phyloP scores from a whole-genome alignment of 495 filamentous ascomycete species.

The Penicillium silybi region DNA sequence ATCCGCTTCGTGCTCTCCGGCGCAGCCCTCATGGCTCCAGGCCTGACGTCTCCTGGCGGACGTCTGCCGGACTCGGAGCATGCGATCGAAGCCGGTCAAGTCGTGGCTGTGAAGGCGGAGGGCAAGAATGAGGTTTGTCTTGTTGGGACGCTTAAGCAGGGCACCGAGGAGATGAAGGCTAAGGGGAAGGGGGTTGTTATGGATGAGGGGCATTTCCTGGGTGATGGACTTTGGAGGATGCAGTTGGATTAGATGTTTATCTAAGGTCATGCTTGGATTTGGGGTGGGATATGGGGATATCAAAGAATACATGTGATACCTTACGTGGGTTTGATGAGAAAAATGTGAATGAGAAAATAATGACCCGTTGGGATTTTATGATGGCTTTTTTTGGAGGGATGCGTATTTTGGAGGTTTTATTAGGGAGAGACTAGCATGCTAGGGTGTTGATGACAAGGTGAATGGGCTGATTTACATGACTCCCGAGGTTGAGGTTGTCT shows the following conservation, averaged over 20 bases:
- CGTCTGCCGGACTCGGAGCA: conserved; percentile 59
- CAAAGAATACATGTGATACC: too few relatives aligned
- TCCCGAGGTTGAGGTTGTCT: too few relatives aligned
- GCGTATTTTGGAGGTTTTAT: too few relatives aligned
- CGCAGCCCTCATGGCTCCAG: conserved; percentile 92
- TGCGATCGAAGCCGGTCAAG: conserved; percentile 64
- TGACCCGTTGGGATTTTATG: too few relatives aligned
- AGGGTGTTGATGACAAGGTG: too few relatives aligned
- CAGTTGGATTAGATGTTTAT: conserved; percentile 53
- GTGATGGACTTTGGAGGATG: conserved; percentile 90
- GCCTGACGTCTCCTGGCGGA: conserved; percentile 78
- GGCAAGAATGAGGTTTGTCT: conserved; percentile 90
- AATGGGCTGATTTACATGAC: too few relatives aligned
- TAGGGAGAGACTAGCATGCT: too few relatives aligned
- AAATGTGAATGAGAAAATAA: too few relatives aligned
- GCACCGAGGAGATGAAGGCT: conserved; percentile 87
- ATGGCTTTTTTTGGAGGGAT: too few relatives aligned
- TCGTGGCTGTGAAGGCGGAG: conserved; percentile 86
- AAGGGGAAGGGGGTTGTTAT: conserved; percentile 91
- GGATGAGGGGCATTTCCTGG: conserved; percentile 88
- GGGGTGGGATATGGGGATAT: too few relatives aligned
- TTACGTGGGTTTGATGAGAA: too few relatives aligned
- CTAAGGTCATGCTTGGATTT: too few relatives aligned
- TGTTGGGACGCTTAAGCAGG: conserved; percentile 78
- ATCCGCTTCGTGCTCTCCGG: conserved; percentile 95